These are phyloP conservation scores for Pseudozyma thailandica DNA, from an alignment of 1,284 basidiomycete genomes.

Conservation along the genomic window DNA sequence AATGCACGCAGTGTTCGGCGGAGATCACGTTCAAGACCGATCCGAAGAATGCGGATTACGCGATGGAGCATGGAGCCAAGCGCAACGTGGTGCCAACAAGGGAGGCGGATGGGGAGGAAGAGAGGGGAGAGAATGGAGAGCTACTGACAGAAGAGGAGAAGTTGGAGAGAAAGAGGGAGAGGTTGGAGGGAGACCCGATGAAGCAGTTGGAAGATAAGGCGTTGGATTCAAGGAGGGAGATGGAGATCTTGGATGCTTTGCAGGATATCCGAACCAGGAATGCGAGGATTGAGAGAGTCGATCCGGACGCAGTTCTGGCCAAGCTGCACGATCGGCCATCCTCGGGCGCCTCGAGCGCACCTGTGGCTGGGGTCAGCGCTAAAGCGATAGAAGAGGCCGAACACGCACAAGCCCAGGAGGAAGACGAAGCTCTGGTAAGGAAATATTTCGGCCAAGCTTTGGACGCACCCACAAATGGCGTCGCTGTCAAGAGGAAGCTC, in stretches of 20 bases:
- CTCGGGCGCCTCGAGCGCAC: too few relatives aligned
- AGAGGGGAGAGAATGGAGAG: conserved; percentile 31
- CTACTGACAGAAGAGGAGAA: conserved; percentile 45
- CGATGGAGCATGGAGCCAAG: conserved; percentile 63
- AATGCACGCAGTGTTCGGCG: conserved; percentile 74
- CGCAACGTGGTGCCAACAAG: conserved; percentile 65
- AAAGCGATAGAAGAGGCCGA: conserved; percentile 29
- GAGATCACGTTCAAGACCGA: conserved; percentile 99
- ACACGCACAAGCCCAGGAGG: conserved; percentile 78
- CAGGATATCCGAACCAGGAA: conserved; percentile 94
- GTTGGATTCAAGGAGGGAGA: conserved; percentile 90
- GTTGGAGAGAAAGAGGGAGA: conserved; percentile 33
- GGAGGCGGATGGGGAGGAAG: conserved; percentile 38
- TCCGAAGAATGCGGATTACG: conserved; percentile 77
- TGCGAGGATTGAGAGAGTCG: conserved; percentile 82
- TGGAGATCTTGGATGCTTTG: conserved; percentile 96
- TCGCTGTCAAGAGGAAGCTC: conserved; percentile 37
- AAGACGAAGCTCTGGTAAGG: conserved; percentile 88
- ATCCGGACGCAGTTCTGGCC: conserved; percentile 59
- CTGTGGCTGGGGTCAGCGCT: background rate
- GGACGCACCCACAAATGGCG: conserved; percentile 24
- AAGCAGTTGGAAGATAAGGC: conserved; percentile 92
- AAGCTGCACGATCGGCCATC: conserved; percentile 10
- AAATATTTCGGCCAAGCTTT: conserved; percentile 83
- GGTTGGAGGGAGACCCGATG: conserved; percentile 87